Evolutionary conservation across 2,329 filamentous ascomycete genomes (phyloP).

Genomic region (Colletotrichum plurivorum): DNA sequence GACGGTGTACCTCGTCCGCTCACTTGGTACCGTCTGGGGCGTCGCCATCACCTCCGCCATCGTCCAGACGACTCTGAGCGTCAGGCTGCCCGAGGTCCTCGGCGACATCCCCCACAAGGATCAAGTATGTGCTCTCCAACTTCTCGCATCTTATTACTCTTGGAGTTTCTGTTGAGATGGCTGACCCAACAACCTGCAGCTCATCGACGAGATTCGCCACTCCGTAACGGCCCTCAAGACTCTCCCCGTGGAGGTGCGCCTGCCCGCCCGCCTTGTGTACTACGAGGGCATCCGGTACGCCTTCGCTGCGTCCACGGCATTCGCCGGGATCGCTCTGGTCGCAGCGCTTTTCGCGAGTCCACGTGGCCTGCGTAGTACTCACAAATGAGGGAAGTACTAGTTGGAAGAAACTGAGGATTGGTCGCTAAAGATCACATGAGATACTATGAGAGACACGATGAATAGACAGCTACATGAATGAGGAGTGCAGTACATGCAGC

Average conservation of each 20-base stretch:
- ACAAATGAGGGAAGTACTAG: slow-evolving; percentile 33
- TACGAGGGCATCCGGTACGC: slow-evolving; percentile 71
- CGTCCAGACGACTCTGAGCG: slow-evolving; percentile 72
- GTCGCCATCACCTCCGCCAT: slow-evolving; percentile 75
- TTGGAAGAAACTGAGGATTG: too few relatives aligned
- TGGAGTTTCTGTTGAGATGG: background rate
- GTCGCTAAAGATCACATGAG: too few relatives aligned
- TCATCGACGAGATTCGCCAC: slow-evolving; percentile 74
- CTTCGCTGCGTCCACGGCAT: slow-evolving; percentile 67
- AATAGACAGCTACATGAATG: too few relatives aligned
- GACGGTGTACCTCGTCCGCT: slow-evolving; percentile 74
- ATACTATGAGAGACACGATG: too few relatives aligned
- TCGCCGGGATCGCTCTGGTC: slow-evolving; percentile 61
- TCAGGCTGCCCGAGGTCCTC: slow-evolving; percentile 67
- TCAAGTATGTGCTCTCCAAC: slow-evolving; percentile 60
- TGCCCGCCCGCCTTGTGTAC: slow-evolving; percentile 70
- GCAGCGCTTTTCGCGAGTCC: slow-evolving; percentile 50
- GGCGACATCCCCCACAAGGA: slow-evolving; percentile 70
- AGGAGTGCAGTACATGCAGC: too few relatives aligned
- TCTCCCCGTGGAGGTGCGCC: slow-evolving; percentile 69
- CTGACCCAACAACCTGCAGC: slow-evolving; percentile 53
- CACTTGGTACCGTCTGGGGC: slow-evolving; percentile 74
- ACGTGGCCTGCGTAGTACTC: slow-evolving; percentile 49
- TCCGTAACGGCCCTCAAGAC: slow-evolving; percentile 69
- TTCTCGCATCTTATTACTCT: background rate